phyloP scores from a whole-genome alignment of 164 flowering plant species.

The Liquidambar formosana region DNA sequence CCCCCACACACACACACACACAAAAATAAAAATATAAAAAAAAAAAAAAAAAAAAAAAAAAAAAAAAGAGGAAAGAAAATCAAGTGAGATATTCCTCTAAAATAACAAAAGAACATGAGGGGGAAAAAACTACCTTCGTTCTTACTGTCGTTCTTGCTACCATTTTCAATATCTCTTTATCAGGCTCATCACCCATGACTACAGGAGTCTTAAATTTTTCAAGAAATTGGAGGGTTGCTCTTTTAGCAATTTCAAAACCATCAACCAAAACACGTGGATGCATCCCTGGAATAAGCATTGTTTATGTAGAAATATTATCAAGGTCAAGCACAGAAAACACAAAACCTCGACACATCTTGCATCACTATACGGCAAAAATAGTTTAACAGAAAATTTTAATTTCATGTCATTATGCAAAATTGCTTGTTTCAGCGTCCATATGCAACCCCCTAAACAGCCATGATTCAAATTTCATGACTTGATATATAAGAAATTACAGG shows the following conservation, averaged over 20 bases:
- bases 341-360: neutral
- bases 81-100: too few relatives aligned
- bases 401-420: too few relatives aligned
- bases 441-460: too few relatives aligned
- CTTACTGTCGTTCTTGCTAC: slow-evolving; percentile 96
- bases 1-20: neutral
- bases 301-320: neutral
- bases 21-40: neutral
- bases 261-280: slow-evolving; percentile 98
- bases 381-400: neutral
- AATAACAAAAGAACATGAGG: neutral
- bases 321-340: neutral
- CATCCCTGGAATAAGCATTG: slow-evolving; percentile 64
- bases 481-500: too few relatives aligned
- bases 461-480: too few relatives aligned
- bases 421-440: too few relatives aligned
- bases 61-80: neutral
- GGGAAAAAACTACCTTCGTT: slow-evolving; percentile 63
- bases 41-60: neutral
- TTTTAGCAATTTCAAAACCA: slow-evolving; percentile 98
- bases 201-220: slow-evolving; percentile 95
- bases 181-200: slow-evolving; percentile 89
- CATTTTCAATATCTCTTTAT: slow-evolving; percentile 91
- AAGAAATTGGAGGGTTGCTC: slow-evolving; percentile 89
- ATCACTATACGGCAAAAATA: neutral